These are phyloP conservation scores for Chaetomiaceae sp. DNA, from an alignment of 2,329 filamentous ascomycete species.

Conservation along the genomic window DNA sequence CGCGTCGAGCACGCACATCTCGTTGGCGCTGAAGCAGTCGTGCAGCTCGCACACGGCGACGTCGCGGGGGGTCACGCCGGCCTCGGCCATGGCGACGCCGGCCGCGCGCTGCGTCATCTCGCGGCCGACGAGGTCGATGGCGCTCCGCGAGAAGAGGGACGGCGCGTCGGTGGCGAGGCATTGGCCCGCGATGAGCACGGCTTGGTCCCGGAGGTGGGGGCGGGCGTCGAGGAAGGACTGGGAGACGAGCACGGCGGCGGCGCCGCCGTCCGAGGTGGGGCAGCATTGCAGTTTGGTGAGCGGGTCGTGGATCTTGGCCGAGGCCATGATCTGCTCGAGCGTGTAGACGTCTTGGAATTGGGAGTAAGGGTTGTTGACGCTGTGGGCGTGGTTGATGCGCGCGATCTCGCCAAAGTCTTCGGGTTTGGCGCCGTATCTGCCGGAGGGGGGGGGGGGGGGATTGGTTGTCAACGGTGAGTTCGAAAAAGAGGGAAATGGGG, in stretches of 20 bases:
- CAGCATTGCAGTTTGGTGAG: slow-evolving; percentile 98
- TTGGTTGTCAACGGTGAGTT: too few species aligned
- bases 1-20: slow-evolving; percentile 86
- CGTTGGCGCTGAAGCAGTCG: slow-evolving; percentile 94
- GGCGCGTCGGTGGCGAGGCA: slow-evolving; percentile 80
- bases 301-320: slow-evolving; percentile 76
- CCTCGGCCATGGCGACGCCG: slow-evolving; percentile 66
- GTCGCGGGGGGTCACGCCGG: slow-evolving; percentile 62
- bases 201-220: slow-evolving; percentile 75
- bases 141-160: slow-evolving; percentile 68
- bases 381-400: slow-evolving; percentile 89
- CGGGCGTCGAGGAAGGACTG: slow-evolving; percentile 81
- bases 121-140: slow-evolving; percentile 87
- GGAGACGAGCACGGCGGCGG: slow-evolving; percentile 83
- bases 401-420: slow-evolving; percentile 95
- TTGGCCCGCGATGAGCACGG: slow-evolving; percentile 87
- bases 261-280: slow-evolving; percentile 88
- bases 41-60: slow-evolving; percentile 87
- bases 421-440: slow-evolving; percentile 72
- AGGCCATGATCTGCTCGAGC: slow-evolving; percentile 71
- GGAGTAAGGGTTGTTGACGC: slow-evolving; percentile 80
- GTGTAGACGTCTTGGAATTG: slow-evolving; percentile 94
- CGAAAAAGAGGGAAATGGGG: not conserved
- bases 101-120: slow-evolving; percentile 76
- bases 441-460: not conserved